phyloP scores from a whole-genome alignment of 306 rosid species.

The Malus orientalis region DNA sequence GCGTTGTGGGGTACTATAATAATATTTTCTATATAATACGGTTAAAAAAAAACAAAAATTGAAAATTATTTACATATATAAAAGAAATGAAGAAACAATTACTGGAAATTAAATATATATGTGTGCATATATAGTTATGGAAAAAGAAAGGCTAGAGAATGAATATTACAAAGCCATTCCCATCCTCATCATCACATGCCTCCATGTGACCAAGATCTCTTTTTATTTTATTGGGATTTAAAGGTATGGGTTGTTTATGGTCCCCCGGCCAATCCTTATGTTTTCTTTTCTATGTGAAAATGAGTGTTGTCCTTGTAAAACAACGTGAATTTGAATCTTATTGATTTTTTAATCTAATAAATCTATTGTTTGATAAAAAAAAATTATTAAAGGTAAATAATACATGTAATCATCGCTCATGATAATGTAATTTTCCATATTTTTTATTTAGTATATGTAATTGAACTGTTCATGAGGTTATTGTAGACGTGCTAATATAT shows the following conservation, averaged over 20 bases:
- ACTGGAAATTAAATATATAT: not conserved
- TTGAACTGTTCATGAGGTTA: slow-evolving; percentile 10
- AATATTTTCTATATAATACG: slow-evolving; percentile 12
- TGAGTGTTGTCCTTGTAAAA: fast-evolving
- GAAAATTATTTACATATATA: slow-evolving; percentile 11
- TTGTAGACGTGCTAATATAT: not conserved
- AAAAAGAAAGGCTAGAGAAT: not conserved
- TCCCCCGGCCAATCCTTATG: slow-evolving; percentile 58
- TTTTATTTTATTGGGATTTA: slow-evolving; percentile 52
- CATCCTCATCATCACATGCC: slow-evolving; percentile 72
- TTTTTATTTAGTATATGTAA: not conserved
- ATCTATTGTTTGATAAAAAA: too few species aligned
- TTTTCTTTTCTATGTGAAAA: slow-evolving; percentile 1
- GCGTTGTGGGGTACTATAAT: slow-evolving; percentile 66
- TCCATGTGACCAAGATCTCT: slow-evolving; percentile 72
- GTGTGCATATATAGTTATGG: not conserved
- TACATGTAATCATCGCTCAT: slow-evolving; percentile 18
- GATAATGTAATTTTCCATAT: slow-evolving; percentile 13
- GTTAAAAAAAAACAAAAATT: slow-evolving; percentile 34
- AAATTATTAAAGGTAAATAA: not conserved
- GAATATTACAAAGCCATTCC: slow-evolving; percentile 22
- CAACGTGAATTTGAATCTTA: fast-evolving
- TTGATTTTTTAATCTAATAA: too few species aligned
- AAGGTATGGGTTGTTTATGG: slow-evolving; percentile 96
- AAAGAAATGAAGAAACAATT: slow-evolving; percentile 1